Evolutionary conservation across 139 green algal species (phyloP).

Genomic region (Chlamydomonas schloesseri): DNA sequence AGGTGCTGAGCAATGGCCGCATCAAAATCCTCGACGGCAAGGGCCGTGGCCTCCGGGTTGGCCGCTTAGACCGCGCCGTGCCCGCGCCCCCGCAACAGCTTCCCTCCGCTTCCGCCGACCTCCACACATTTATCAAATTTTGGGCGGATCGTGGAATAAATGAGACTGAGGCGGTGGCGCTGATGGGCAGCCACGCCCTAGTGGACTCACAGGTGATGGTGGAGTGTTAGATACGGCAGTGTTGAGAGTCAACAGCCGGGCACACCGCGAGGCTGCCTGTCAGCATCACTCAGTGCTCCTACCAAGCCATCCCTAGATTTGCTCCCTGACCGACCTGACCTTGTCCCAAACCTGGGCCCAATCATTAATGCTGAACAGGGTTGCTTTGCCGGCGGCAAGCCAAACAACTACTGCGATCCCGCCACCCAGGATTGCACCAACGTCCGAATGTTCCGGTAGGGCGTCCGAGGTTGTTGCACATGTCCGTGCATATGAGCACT

Average conservation of each 20-base stretch:
- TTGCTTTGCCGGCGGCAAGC: neutral
- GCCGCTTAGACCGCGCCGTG: neutral
- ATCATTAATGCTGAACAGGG: too few species aligned
- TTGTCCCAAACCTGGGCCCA: too few species aligned
- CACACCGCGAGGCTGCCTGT: too few species aligned
- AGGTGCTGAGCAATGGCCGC: neutral
- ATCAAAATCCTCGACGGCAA: neutral
- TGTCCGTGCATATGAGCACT: neutral
- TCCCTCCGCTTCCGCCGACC: neutral
- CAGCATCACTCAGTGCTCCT: too few species aligned
- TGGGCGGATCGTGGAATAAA: neutral
- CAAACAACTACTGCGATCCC: slow-evolving; percentile 10
- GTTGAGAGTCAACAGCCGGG: too few species aligned
- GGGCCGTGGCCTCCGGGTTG: neutral
- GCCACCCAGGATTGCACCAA: neutral
- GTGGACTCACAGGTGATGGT: neutral
- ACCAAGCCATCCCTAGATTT: neutral
- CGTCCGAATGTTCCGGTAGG: slow-evolving; percentile 20
- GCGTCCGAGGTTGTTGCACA: too few species aligned
- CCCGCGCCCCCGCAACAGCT: neutral
- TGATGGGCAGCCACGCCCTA: slow-evolving; percentile 9
- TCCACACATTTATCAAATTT: neutral
- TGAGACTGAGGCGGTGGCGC: neutral
- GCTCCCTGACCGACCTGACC: too few species aligned
- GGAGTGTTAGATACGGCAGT: too few species aligned